Base-by-base conservation (phyloP, 306 rosid genomes). In the Potentilla sterilis region DNA sequence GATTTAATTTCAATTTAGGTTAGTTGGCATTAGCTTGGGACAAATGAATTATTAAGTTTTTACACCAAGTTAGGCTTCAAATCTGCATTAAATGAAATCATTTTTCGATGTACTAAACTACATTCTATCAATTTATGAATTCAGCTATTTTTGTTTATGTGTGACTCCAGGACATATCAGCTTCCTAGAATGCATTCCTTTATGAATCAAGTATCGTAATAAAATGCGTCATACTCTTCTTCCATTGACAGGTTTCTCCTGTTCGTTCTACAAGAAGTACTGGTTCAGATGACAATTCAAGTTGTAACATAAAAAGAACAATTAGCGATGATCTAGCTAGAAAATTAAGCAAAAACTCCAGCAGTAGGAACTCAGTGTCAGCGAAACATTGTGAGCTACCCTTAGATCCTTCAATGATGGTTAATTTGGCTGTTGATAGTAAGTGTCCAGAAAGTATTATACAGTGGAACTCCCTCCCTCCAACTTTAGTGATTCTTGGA, bases 401-500 rank as follows among this genome's bases (percentile, higher is more conserved):
- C 65, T 35, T 44, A 1, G 77, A 81, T 71, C 77, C 75, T 41
- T 16, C 69, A 14, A 51, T 18, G 46, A 67, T 44, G 44, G 21
- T 38, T 61, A 57, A 51, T 75, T 55, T 19, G 51, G 73, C 28
- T 9, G 21, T 47, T 46, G 79, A 81, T 51, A 67, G 68, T 65
- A 81, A 71, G 9, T 24, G 34, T 59, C 66, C 75, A 44, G 85
- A 79, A 37, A 35, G 62, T 42, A 69, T 32, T 40, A 79, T 73
- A 19, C 42, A 9, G 3, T 79, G 82, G 83, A 76, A 37, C 48
- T 67, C 77, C n/a, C 78, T 76, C 3, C 69, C 88, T 21, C 11
- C 77, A 8, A n/a, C 42, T 22, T 67, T 81, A 46, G 77, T 47
- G 49, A 68, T 76, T 19, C 83, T 81, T 54, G 86, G 83, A 65